phyloP scores from a whole-genome alignment of 805 yeast species.

The Maudiozyma turicensis region DNA sequence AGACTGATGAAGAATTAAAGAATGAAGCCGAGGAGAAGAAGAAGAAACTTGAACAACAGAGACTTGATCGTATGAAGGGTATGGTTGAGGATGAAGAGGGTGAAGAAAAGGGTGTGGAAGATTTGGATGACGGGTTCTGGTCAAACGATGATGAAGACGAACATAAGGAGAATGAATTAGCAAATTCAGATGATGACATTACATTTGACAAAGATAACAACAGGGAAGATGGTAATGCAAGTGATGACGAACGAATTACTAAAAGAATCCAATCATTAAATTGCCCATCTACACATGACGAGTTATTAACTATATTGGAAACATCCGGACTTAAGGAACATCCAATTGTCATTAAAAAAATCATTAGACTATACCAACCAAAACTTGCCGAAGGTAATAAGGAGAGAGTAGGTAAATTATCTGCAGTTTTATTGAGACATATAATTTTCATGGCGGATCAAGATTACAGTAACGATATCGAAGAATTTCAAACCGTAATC shows the following conservation, averaged over 20 bases:
- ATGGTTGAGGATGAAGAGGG: constrained; percentile 36
- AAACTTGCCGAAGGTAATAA: constrained; percentile 75
- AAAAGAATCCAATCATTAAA: constrained; percentile 12
- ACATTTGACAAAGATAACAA: constrained; percentile 27
- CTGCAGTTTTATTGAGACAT: constrained; percentile 56
- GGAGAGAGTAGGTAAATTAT: constrained; percentile 54
- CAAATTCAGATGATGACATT: constrained; percentile 36
- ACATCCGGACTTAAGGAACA: constrained; percentile 34
- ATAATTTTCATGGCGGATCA: constrained; percentile 40
- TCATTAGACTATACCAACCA: constrained; percentile 61
- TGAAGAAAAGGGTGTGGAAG: constrained; percentile 52
- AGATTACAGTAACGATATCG: constrained; percentile 26
- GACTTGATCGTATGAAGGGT: constrained; percentile 70
- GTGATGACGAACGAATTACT: background rate
- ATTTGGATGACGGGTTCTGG: constrained; percentile 65
- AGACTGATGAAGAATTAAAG: constrained; percentile 61
- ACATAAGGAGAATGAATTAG: constrained; percentile 21
- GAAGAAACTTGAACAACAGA: constrained; percentile 55
- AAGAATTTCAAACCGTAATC: constrained; percentile 29
- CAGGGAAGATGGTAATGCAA: constrained; percentile 23
- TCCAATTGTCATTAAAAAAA: constrained; percentile 39
- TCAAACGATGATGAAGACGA: constrained; percentile 40
- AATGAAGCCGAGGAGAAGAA: constrained; percentile 51
- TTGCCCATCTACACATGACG: constrained; percentile 44
- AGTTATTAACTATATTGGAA: constrained; percentile 31